Evolutionary conservation across 257 asterid species (phyloP), one percentile per base, ranked within the genome.

Genomic region (Scutellaria barbata): DNA sequence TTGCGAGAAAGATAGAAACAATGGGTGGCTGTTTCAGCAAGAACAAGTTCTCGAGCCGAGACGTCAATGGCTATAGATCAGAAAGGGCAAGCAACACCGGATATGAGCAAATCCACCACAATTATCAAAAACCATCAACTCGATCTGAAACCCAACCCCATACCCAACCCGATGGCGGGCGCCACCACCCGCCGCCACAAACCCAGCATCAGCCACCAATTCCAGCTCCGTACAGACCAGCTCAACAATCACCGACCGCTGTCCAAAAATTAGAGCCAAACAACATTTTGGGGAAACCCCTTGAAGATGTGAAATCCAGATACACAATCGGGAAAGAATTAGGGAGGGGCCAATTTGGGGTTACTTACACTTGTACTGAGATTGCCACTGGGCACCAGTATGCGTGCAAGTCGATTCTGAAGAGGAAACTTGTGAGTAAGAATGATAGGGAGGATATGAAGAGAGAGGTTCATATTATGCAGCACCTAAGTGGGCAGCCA

Each of bases 331-430:
- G 93, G 2, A 84, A 69, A 61, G 96, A 88, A 74, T 71, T 90
- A 77, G 96, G 96, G 6, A 81, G 89, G 81, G 96, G 96, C 51
- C 96, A 90, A 18, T 90, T 88, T 77, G 96, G 96, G 52, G 93
- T 90, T 0, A 90, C 95, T 54, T 88, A 82, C 59, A 63, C 79
- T 12, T 85, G 95, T 60, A 82, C 85, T 54, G 96, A 90, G 81
- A 81, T 63, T 54, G 75, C 81, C 33, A 82, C 86, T 17, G 85
- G 86, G 11, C 83, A 76, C 1, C 76, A 74, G 5, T 90, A 86
- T 62, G 96, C 96, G 40, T 88, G 96, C 77, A 90, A 90, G 72
- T 86, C 95, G 17, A 88, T 90, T 16, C 55, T 88, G 83, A 90
- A 90, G 82, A 79, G 96, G 86, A 90, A 90, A 59, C 91, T 90